Evolutionary conservation across 1,284 basidiomycete species (phyloP), one percentile per base, ranked within the genome.

Genomic region (Kalmanozyma brasiliensis): DNA sequence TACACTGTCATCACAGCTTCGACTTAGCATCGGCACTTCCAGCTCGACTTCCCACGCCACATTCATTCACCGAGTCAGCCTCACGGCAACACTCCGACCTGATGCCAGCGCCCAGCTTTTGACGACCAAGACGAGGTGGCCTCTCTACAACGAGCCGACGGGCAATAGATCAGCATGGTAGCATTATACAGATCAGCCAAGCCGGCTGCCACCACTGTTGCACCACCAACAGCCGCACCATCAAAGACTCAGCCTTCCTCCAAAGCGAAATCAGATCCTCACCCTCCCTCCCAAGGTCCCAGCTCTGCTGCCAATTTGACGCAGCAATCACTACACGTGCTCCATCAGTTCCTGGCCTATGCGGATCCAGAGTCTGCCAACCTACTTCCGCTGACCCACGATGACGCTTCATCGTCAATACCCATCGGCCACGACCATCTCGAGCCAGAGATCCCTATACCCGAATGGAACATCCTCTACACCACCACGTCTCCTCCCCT

Each of bases 391-490:
- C 29, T 58, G n/a, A 9, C 19, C 49, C 49, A 45, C 46, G 17
- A 53, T 36, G 49, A 30, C 10, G 11, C 20, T 16, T 23, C 47
- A 33, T 49, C 52, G 36, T 51, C 55, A 17, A 56, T 56, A 52
- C 57, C 57, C 29, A 14, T 48, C 41, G 19, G 32, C 19, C 22
- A 24, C n/a, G 37, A 41, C 9, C 49, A 26, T 20, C 16, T 33
- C 16, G 49, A 65, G 20, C 32, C 46, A 40, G 66, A 69, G 26
- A 61, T 62, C n/a, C 69, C 73, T 3, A 65, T 75, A 36, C 52
- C 65, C 37, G 57, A 65, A 42, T 75, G 73, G 73, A 63, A 59
- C 40, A 43, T 75, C 23, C 49, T 75, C 9, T 72, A 75, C 51
- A 57, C 64, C 24, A 56, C 63, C 34, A 48, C 73, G 11, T 34